Evolutionary conservation across 2,329 filamentous ascomycete species (phyloP), one percentile per base, ranked within the genome.

Genomic region (Curvularia sp.): DNA sequence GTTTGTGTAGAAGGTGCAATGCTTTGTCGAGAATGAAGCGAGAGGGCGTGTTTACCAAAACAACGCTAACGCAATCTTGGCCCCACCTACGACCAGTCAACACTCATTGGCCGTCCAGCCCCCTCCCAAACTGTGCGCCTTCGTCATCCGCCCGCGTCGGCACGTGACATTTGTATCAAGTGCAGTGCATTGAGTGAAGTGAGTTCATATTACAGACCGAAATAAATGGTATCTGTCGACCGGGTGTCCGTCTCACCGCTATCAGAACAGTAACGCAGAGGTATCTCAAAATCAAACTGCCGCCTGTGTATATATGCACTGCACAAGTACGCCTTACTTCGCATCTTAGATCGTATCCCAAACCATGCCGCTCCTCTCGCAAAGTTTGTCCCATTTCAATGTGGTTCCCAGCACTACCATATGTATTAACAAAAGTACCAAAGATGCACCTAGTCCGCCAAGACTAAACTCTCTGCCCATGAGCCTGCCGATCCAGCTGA

Each of bases 341-440:
- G 13, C 13, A 18, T 28, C 3, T 8, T 5, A 64, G 15, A 68
- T 54, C 9, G 39, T 59, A 20, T 64, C 62, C 68, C 67, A 72
- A 9, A 52, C 50, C 22, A 72, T 60, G 7, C 53, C 52, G 38
- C 66, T 61, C 73, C 53, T 75, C 62, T 64, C 74, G 74, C 67
- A 81, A 35, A 78, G 58, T 47, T 49, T 53, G 43, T 71, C 68
- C 55, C 56, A 62, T 28, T 62, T 71, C 55, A 70, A 39, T 15
- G 81, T 74, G 2, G 80, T 54, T 10, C 68, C 67, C 4, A 86
- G 73, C 6, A 82, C 68, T 0, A 78, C 49, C 5, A 83, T 53
- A 75, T 88, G 86, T 33, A 84, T 20, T 4, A 76, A 47, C 8
- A 84, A 67, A 39, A 85, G 70, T 15, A 80, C 28, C 3, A 78